Evolutionary conservation across 1,284 basidiomycete genomes (phyloP), one percentile per base, ranked within the genome.

Genomic region (Salmacisia buchloeana): DNA sequence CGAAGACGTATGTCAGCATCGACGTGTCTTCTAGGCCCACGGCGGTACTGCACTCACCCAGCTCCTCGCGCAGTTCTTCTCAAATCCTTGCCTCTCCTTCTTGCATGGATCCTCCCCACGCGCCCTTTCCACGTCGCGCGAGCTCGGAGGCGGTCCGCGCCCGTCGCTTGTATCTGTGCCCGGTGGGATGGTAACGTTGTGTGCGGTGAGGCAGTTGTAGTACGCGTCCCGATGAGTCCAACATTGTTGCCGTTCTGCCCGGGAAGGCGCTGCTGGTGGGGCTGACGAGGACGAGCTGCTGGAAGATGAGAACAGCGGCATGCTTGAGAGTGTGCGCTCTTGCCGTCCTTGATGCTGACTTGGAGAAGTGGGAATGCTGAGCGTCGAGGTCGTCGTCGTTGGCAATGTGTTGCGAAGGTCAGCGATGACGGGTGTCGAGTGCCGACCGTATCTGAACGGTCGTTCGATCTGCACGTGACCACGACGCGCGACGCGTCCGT

Each of bases 131-230:
- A 72, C 70, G 29, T 65, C 70, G 39, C 64, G 64, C 2, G 71
- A 66, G n/a, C 67, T 68, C 15, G 69, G 69, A 5, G 73, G 49
- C 5, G 70, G 71, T 4, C 75, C 74, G 27, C 72, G 66, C 2
- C 69, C 75, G 27, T 74, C 76, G 36, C 64, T 65, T 71, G 75
- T 75, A 56, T 79, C 77, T 0, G 75, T 78, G 3, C 77, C 77
- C 3, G 77, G 77, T 0, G 77, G 77, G 0, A 72, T 62, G n/a
- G 64, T 49, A 45, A 79, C 63, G 3, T 63, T 58, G 63, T 77
- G 67, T 21, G 60, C 54, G 3, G 71, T 69, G 41, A 79, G 62
- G 61, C 77, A 79, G 18, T 49, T 64, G 68, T 72, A 79, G 68
- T 79, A 79, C 49, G 43, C 45, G 58, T 79, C 77, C 35, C 77